phyloP scores from a whole-genome alignment of 176 grass and related monocot genomes.

The Cenchrus purpureus region DNA sequence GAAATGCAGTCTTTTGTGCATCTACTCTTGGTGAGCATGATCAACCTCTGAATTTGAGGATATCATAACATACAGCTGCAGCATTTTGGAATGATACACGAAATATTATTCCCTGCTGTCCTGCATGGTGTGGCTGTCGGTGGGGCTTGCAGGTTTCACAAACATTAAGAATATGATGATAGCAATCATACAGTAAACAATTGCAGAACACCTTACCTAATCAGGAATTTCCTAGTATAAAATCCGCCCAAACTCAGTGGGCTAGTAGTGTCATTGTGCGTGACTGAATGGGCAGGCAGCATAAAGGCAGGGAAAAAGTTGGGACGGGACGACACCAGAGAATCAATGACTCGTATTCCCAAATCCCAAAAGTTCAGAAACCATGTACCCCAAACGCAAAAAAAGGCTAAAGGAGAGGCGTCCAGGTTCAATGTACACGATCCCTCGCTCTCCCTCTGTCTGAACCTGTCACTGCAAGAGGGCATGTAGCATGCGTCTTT shows the following conservation, averaged over 20 bases:
- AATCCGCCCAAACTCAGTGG: conserved; percentile 32
- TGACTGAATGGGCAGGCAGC: conserved; percentile 44
- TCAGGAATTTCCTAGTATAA: neutral
- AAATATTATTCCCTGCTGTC: neutral
- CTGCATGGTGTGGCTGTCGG: neutral
- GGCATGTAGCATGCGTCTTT: neutral
- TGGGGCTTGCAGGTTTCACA: conserved; percentile 8
- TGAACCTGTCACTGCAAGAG: conserved; percentile 16
- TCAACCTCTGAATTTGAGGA: neutral
- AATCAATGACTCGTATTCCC: conserved; percentile 42
- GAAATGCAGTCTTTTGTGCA: neutral
- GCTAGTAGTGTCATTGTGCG: conserved; percentile 21
- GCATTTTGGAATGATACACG: neutral
- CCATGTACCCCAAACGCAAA: conserved; percentile 30
- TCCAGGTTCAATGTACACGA: conserved; percentile 73
- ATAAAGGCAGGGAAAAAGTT: conserved; percentile 33
- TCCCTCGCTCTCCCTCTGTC: neutral
- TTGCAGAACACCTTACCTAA: conserved; percentile 5
- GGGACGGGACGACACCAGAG: conserved; percentile 11
- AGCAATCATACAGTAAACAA: conserved; percentile 38
- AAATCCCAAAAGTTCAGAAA: conserved; percentile 16
- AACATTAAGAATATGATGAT: neutral
- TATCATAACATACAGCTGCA: neutral
- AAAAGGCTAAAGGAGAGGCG: conserved; percentile 41
- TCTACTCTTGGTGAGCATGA: neutral